Evolutionary conservation across 495 filamentous ascomycete species (phyloP).

Genomic region (Bryoglossum gracile): DNA sequence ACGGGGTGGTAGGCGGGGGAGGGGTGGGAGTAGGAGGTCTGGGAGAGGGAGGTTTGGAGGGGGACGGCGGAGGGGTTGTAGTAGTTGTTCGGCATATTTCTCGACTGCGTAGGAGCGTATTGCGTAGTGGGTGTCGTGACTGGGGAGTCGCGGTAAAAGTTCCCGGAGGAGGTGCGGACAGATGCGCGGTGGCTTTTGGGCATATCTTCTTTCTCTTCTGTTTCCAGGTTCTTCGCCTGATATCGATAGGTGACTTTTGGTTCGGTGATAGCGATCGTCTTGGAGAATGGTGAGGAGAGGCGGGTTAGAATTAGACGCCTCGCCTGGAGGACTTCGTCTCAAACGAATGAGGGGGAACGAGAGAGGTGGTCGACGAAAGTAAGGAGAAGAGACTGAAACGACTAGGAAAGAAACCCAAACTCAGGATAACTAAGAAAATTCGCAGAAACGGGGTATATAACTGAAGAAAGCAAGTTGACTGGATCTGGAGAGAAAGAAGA

Average conservation of each 20-base stretch:
- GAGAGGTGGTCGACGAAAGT: no score
- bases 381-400: conserved; percentile 14
- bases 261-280: no score
- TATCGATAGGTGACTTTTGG: no score
- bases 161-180: no score
- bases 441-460: conserved; percentile 13
- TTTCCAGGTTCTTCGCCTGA: no score
- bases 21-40: conserved; percentile 11
- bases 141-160: conserved; percentile 16
- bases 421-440: conserved; percentile 18
- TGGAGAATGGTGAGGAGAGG: not conserved
- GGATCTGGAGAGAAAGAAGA: conserved; percentile 9
- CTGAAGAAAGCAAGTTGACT: conserved; percentile 11
- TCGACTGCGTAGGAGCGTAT: conserved; percentile 17
- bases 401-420: conserved; percentile 14
- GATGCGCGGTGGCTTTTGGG: conserved; percentile 22
- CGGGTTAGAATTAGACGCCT: conserved; percentile 18
- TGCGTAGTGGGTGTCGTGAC: conserved; percentile 11
- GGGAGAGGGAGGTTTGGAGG: conserved; percentile 7
- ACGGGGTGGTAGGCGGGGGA: conserved; percentile 7
- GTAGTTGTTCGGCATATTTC: not conserved
- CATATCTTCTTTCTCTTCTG: no score
- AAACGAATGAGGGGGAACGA: conserved; percentile 18
- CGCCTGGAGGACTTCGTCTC: conserved; percentile 19
- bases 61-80: conserved; percentile 3